Conservation (phyloP, 768 basidiomycete genomes). For the Boletus pseudopeckii region DNA sequence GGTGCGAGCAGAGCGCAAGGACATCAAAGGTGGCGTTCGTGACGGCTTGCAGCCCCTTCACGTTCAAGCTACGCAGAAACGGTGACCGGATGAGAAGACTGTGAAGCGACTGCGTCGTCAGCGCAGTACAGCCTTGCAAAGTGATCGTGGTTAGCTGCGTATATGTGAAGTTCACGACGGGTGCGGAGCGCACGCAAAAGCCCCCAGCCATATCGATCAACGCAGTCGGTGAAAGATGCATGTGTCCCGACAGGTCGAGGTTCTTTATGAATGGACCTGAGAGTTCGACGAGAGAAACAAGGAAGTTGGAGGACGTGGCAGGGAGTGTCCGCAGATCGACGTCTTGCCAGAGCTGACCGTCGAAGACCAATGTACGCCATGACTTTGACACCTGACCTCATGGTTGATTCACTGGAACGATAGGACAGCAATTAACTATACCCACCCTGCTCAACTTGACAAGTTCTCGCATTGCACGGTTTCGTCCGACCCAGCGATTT, state of each 20-base stretch:
- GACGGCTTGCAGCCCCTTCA: constrained; percentile 68
- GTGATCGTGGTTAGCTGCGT: constrained; percentile 73
- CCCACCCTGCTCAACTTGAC: constrained; percentile 77
- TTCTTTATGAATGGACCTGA: constrained; percentile 63
- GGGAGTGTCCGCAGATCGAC: constrained; percentile 66
- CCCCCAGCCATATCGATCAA: constrained; percentile 52
- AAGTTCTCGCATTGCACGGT: constrained; percentile 72
- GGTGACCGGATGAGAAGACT: constrained; percentile 66
- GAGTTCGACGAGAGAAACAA: constrained; percentile 49
- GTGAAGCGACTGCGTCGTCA: constrained; percentile 68
- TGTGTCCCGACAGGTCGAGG: constrained; percentile 64
- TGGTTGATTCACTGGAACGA: constrained; percentile 11
- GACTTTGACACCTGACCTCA: constrained; percentile 63
- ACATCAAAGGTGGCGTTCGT: constrained; percentile 73
- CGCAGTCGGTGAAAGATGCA: constrained; percentile 44
- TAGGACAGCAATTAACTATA: constrained; percentile 19
- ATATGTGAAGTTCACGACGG: constrained; percentile 33
- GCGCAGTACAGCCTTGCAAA: constrained; percentile 64
- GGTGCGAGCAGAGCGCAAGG: constrained; percentile 53
- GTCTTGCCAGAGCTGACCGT: constrained; percentile 82
- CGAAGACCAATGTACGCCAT: constrained; percentile 74
- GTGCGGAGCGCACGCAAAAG: constrained; percentile 44
- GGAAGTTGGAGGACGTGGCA: constrained; percentile 44
- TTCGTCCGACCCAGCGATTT: constrained; percentile 71
- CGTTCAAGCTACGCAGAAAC: constrained; percentile 49